Percentiles rank a stretch among this genome's conserved stretches.
Evolutionary conservation across 768 basidiomycete genomes (phyloP).

Genomic region (Pholiota microspora): DNA sequence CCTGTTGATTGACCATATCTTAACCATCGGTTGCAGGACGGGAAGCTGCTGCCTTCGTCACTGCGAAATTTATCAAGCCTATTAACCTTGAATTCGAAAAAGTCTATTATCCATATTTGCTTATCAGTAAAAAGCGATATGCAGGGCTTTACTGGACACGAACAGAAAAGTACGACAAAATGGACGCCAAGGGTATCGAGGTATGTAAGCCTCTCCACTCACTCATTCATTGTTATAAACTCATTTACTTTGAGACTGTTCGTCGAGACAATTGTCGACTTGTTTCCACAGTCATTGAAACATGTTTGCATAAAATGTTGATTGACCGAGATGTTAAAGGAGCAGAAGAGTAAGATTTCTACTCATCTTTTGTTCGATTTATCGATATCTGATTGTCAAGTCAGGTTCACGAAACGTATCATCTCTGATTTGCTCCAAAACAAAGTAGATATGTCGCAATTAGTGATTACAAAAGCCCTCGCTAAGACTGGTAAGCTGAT

Average conservation of each 20-base stretch:
- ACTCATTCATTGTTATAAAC: not conserved
- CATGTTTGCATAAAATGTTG: constrained; percentile 96
- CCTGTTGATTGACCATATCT: not conserved
- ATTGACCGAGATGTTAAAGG: constrained; percentile 93
- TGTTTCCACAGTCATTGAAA: constrained; percentile 97
- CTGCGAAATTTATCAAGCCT: constrained; percentile 86
- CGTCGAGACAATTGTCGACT: constrained; percentile 98
- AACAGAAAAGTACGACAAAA: constrained; percentile 95
- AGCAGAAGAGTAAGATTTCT: constrained; percentile 87
- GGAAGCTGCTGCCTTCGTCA: constrained; percentile 91
- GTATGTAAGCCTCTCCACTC: constrained; percentile 37
- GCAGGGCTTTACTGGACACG: constrained; percentile 98
- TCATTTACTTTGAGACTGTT: constrained; percentile 66
- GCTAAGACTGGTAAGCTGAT: constrained; percentile 71
- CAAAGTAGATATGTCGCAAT: constrained; percentile 97
- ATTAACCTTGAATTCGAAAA: constrained; percentile 99
- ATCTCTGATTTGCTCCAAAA: constrained; percentile 95
- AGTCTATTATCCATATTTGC: constrained; percentile 96
- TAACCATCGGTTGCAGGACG: constrained; percentile 51
- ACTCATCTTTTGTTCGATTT: not conserved
- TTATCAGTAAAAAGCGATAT: constrained; percentile 99
- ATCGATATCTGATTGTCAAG: constrained; percentile 7
- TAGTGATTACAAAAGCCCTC: constrained; percentile 97
- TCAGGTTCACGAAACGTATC: constrained; percentile 87
- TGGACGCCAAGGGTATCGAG: constrained; percentile 99